Conservation (phyloP, 352 stramenopile species). For the Thalassiosira mediterranea region DNA sequence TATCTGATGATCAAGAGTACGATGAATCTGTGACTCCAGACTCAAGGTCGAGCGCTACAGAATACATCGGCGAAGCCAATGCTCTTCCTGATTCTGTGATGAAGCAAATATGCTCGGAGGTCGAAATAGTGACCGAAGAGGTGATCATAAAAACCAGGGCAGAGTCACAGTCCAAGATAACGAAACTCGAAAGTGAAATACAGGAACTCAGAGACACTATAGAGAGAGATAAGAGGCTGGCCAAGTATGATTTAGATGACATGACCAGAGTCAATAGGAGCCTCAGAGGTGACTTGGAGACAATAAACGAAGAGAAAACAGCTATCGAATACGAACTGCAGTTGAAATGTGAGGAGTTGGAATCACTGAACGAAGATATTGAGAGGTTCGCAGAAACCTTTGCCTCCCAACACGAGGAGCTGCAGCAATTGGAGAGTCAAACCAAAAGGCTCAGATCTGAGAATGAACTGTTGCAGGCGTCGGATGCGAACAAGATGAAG, state of each 20-base stretch:
- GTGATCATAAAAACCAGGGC: too few species aligned
- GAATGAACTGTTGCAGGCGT: constrained; percentile 21
- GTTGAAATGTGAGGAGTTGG: constrained; percentile 29
- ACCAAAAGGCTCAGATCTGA: constrained; percentile 30
- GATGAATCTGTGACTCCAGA: constrained; percentile 39
- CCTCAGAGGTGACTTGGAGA: constrained; percentile 36
- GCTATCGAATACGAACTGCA: constrained; percentile 21
- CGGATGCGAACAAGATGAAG: constrained; percentile 22
- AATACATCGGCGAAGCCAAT: constrained; percentile 15
- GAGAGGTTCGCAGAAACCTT: constrained; percentile 51
- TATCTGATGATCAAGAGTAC: constrained; percentile 29
- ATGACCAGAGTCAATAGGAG: constrained; percentile 42
- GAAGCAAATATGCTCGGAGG: too few species aligned
- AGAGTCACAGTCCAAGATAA: too few species aligned
- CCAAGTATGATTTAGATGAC: constrained; percentile 52
- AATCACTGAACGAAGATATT: constrained; percentile 42
- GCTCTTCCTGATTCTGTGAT: too few species aligned
- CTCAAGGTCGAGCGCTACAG: too few species aligned
- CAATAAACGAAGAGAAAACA: constrained; percentile 10
- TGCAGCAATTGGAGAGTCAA: constrained; percentile 25
- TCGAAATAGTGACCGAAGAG: too few species aligned
- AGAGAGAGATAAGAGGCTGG: constrained; percentile 15
- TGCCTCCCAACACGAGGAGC: constrained; percentile 31
- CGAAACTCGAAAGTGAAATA: constrained; percentile 25
- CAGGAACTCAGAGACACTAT: constrained; percentile 24